phyloP scores from a whole-genome alignment of 116 monocot genomes.

The Trichopus zeylanicus region DNA sequence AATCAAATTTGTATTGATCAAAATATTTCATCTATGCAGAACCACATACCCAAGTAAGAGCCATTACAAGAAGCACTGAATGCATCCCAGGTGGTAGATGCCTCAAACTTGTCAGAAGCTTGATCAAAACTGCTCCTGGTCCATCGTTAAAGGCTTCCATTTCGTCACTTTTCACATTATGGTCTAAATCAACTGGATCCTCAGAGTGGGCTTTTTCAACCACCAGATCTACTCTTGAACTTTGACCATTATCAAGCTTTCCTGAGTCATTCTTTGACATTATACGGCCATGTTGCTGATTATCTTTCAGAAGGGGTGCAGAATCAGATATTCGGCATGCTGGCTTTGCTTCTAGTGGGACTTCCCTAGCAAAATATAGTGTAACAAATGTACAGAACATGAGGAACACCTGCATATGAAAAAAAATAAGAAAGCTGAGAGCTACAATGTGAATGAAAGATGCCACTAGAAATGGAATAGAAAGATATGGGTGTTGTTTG shows the following conservation, averaged over 20 bases:
- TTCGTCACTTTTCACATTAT: constrained; percentile 19
- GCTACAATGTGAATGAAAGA: not conserved
- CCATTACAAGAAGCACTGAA: constrained; percentile 89
- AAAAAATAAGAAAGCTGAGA: not conserved
- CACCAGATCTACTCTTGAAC: constrained; percentile 12
- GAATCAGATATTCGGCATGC: constrained; percentile 42
- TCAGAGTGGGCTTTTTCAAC: constrained; percentile 16
- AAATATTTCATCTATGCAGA: not conserved
- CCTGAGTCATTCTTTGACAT: constrained; percentile 2
- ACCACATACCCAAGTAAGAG: constrained; percentile 86
- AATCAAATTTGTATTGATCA: not conserved
- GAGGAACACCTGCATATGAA: constrained; percentile 63
- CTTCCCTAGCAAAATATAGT: constrained; percentile 78
- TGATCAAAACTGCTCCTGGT: constrained; percentile 79
- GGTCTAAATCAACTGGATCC: constrained; percentile 10
- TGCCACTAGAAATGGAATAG: not conserved
- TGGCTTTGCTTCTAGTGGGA: constrained; percentile 41
- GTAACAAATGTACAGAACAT: constrained; percentile 81
- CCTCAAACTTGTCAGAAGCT: constrained; percentile 89
- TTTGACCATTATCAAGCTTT: constrained; percentile 24
- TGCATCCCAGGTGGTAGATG: constrained; percentile 91
- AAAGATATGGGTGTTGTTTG: not conserved
- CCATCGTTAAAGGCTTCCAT: constrained; percentile 44
- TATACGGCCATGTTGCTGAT: constrained; percentile 20
- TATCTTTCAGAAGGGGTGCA: constrained; percentile 62